Base-by-base conservation (phyloP, 495 filamentous ascomycete genomes). In the Penicillium herquei region DNA sequence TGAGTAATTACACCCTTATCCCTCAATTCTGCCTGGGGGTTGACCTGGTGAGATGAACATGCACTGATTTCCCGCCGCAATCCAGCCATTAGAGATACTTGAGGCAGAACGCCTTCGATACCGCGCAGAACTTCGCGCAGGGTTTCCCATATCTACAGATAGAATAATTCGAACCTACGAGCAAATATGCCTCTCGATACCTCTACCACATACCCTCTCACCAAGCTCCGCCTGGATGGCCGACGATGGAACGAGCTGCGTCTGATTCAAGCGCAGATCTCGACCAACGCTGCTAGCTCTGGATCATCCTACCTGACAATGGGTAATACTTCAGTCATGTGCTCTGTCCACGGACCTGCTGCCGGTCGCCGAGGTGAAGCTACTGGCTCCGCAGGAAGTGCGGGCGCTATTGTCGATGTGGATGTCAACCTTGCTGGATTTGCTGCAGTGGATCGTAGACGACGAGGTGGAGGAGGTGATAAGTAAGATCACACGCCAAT, bases 211-310 rank as follows among this genome's bases (percentile, higher is more conserved):
- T 97, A 96, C 78, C 80, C 82, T 61, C 84, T 96, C 55, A 88
- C 91, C 49, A 84, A 87, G 61, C 86, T 97, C 56, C 91, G 92
- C 67, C 88, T 95, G 61, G 92, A 96, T 71, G 92, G 94, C 55
- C 90, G 94, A 9, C 85, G 94, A 44, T 99, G 95, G 95, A 99
- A 99, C 75, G 94, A 99, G 71, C 85, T 98, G 40, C 91, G 94
- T 30, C 87, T 90, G 32, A 78, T 98, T 42, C 84, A 87, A 73
- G 93, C 88, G 37, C 89, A 95, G 72, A 91, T 98, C 68, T 88
- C 86, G 40, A 96, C 90, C 17, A 93, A 96, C 72, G 84, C 91
- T 26, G 84, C 91, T 52, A 90, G 92, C 32, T 94, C 96, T 50
- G 94, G 94, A 10, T 92, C 87, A 21, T 86, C 84, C 49, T 96